These are phyloP conservation scores for Melastoma malabathricum DNA, from an alignment of 345 rosid species.

Conservation along the genomic window DNA sequence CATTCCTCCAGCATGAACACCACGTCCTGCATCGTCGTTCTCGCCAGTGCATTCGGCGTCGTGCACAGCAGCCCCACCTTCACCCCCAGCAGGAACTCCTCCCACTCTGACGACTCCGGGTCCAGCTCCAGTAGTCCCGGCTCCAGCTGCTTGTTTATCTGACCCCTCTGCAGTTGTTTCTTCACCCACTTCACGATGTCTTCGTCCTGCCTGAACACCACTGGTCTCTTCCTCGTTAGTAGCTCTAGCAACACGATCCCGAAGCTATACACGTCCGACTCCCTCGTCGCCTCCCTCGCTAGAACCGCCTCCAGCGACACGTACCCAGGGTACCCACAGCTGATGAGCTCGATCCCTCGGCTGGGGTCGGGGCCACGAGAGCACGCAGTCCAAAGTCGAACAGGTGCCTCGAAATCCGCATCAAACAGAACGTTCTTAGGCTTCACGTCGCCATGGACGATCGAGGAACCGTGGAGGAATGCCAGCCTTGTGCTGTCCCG, in stretches of 20 bases:
- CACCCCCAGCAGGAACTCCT: no score
- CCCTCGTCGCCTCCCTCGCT: slow-evolving; percentile 51
- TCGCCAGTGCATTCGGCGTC: slow-evolving; percentile 73
- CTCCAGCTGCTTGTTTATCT: slow-evolving; percentile 62
- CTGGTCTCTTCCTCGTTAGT: slow-evolving; percentile 73
- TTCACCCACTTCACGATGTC: slow-evolving; percentile 98
- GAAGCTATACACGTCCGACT: slow-evolving; percentile 80
- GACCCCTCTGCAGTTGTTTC: slow-evolving; percentile 82
- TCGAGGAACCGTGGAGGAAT: slow-evolving; percentile 62
- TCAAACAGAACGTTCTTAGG: slow-evolving; percentile 88
- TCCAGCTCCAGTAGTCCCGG: slow-evolving; percentile 89
- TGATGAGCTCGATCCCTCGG: slow-evolving; percentile 49
- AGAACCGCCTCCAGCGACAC: slow-evolving; percentile 59
- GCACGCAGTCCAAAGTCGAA: slow-evolving; percentile 77
- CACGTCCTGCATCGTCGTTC: slow-evolving; percentile 74
- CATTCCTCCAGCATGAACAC: slow-evolving; percentile 99
- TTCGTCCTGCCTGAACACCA: slow-evolving; percentile 84
- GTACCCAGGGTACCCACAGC: slow-evolving; percentile 65
- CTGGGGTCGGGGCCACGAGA: slow-evolving; percentile 31
- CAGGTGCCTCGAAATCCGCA: slow-evolving; percentile 89
- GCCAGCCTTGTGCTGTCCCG: slow-evolving; percentile 81
- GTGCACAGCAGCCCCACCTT: slow-evolving; percentile 13
- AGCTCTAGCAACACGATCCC: slow-evolving; percentile 82
- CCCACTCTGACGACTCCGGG: no score
- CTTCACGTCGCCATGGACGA: slow-evolving; percentile 86